Base-by-base conservation (phyloP, 768 basidiomycete species). In the Mycena galericulata region DNA sequence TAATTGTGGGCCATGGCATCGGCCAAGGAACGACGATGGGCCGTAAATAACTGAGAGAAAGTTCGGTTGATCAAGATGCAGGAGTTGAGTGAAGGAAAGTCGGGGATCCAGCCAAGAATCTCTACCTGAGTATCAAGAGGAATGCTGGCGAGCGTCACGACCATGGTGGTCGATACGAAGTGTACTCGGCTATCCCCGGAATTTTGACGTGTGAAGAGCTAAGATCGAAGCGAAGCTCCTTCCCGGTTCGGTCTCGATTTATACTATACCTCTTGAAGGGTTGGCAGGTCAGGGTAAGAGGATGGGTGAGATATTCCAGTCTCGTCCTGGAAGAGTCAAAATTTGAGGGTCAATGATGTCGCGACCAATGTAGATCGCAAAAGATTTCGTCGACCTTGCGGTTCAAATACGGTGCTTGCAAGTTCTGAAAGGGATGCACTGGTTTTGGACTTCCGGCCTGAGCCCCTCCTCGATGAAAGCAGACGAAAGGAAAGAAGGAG, bases 111-210 rank as follows among this genome's bases (percentile, higher is more conserved):
- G 18, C 34, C 38, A 38, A 51, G 18, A 29, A 61, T 51, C 32
- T 61, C 60, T 20, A 61, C 47, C 36, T 61, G 47, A n/a, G 49
- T 51, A 30, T 61, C 60, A 3, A 61, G 47, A 51, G 60, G 60
- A 4, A 61, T 51, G 3, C 24, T 51, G 47, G 47, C 49, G 32
- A 59, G 45, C 32, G n/a, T n/a, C 11, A 36, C 58, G 24, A 24
- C 2, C 60, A 61, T 61, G 26, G 47, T 40, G 47, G 47, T 61
- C 34, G 4, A 12, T 9, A 22, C 24, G 11, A 6, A n/a, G 40
- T 24, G 45, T 6, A 32, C 11, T 40, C 60, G 60, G 60, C 47
- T 18, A 41, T 22, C 38, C 10, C 60, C 60, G 5, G 26, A 27
- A 11, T 47, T 36, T 60, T 60, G 59, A 60, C 59, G 59, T 60